Base-by-base conservation (phyloP, 495 filamentous ascomycete species). In the Neurospora cerealis region DNA sequence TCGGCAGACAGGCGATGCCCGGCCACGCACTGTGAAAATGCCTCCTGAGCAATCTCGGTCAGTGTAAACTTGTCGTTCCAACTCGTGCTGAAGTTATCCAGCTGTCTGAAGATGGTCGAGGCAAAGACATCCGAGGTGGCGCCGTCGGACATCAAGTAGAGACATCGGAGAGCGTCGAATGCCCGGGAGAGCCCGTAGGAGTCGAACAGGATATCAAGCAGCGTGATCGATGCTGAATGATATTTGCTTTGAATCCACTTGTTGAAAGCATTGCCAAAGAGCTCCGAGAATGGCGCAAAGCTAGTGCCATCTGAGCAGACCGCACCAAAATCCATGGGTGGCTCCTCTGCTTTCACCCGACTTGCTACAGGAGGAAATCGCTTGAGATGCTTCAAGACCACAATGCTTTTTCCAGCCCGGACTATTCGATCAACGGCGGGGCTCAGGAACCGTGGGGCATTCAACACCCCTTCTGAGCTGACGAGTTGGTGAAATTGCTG, bases 31-130 rank as follows among this genome's bases (percentile, higher is more conserved):
- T 77, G 74, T 44, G 86, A 86, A 78, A 94, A 93, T 5, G 91
- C 88, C 41, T 87, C 88, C 72, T 93, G 92, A 5, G 91, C 89
- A 9, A 95, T 81, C 76, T 96, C 93, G 4, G 93, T 97, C 40
- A 97, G 84, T 5, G 92, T 84, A 78, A 93, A 96, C 28, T 90
- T 87, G 81, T 98, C 93, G 73, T 90, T 90, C 95, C 95, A 98
- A 34, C 86, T 86, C 21, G 79, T 77, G 69, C 87, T 88, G 8
- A 90, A 81, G 24, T 85, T 85, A 75, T 96, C 93, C 24, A 98
- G 87, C 44, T 92, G 88, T 46, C 93, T 89, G 79, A 97, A 97
- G 19, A 98, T 82, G 17, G 88, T 87, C 37, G 85, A 81, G 21
- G 92, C 87, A 70, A 98, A 90, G 0, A 81, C 78, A 60, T 89